Percentiles rank a stretch among this genome's conserved stretches.
phyloP scores from a whole-genome alignment of 148 eudicot species.

The Limonium bicolor region DNA sequence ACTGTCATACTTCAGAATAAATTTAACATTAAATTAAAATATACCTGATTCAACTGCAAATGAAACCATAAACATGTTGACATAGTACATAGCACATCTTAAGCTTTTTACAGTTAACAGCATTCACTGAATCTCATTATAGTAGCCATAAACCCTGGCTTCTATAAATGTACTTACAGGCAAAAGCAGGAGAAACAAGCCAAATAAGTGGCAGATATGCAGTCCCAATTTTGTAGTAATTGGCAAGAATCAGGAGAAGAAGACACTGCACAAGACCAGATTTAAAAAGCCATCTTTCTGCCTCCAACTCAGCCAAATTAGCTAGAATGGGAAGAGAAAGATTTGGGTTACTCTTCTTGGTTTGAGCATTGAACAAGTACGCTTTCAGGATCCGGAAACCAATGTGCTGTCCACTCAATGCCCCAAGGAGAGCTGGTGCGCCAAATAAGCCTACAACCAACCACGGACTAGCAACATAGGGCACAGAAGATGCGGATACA shows the following conservation, averaged over 20 bases:
- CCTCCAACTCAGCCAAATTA: slow-evolving; percentile 64
- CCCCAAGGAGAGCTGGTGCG: slow-evolving; percentile 84
- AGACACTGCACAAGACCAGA: slow-evolving; percentile 83
- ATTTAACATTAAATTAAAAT: too few species aligned
- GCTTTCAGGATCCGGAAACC: slow-evolving; percentile 45
- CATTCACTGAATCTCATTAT: too few species aligned
- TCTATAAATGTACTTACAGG: slow-evolving; percentile 72
- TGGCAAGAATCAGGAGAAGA: slow-evolving; percentile 36
- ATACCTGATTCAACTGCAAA: too few species aligned
- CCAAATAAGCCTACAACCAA: slow-evolving; percentile 70
- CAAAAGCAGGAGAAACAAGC: slow-evolving; percentile 80
- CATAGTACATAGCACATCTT: too few species aligned
- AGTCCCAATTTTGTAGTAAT: slow-evolving; percentile 60
- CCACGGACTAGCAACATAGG: slow-evolving; percentile 64
- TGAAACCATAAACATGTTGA: too few species aligned
- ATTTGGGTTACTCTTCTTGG: slow-evolving; percentile 20
- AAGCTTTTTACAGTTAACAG: too few species aligned
- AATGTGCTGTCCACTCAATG: slow-evolving; percentile 76
- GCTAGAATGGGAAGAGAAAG: slow-evolving; percentile 23
- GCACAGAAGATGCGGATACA: slow-evolving; percentile 50
- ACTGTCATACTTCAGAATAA: too few species aligned
- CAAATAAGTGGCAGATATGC: slow-evolving; percentile 71
- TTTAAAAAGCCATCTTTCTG: slow-evolving; percentile 92
- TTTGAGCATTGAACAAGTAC: slow-evolving; percentile 24
- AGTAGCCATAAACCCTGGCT: too few species aligned